A percentile compares a stretch with the other conserved stretches of the same genome.
phyloP scores from a whole-genome alignment of 1,284 basidiomycete genomes.

The Marasmius oreades region DNA sequence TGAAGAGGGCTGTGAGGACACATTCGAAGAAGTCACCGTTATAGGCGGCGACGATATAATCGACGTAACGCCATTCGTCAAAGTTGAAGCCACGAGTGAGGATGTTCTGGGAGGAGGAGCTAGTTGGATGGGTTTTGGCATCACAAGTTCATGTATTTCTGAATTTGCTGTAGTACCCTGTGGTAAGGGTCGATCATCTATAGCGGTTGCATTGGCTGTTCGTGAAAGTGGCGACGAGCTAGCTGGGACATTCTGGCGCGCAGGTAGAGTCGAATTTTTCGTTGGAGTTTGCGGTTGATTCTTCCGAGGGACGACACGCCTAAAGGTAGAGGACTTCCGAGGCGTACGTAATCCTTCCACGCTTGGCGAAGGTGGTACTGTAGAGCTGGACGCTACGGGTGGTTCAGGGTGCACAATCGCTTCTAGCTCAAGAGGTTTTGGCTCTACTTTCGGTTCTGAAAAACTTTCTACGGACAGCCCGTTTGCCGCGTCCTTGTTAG shows the following conservation, averaged over 20 bases:
- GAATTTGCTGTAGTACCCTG: constrained; percentile 5
- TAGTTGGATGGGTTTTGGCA: constrained; percentile 13
- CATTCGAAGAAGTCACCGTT: constrained; percentile 19
- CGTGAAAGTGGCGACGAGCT: not conserved
- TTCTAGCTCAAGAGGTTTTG: not conserved
- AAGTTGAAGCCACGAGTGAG: constrained; percentile 10
- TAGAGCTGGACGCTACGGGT: not conserved
- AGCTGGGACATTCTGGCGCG: constrained; percentile 1
- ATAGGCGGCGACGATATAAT: constrained; percentile 19
- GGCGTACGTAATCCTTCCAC: constrained; percentile 20
- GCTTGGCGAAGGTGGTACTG: constrained; percentile 1
- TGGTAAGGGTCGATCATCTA: constrained; percentile 3
- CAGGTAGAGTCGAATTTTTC: constrained; percentile 18
- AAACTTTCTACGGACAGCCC: not conserved
- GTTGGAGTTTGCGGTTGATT: constrained; percentile 39
- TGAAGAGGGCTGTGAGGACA: constrained; percentile 26
- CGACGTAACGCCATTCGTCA: constrained; percentile 1
- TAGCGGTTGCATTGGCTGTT: not conserved
- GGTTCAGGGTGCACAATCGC: not conserved
- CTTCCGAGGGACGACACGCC: constrained; percentile 48
- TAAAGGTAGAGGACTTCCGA: constrained; percentile 54
- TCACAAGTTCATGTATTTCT: not conserved
- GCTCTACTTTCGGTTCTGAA: not conserved
- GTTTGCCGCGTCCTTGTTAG: not conserved
- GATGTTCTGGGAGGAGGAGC: constrained; percentile 10